phyloP scores from a whole-genome alignment of 306 rosid species.

The Cicer arietinum region DNA sequence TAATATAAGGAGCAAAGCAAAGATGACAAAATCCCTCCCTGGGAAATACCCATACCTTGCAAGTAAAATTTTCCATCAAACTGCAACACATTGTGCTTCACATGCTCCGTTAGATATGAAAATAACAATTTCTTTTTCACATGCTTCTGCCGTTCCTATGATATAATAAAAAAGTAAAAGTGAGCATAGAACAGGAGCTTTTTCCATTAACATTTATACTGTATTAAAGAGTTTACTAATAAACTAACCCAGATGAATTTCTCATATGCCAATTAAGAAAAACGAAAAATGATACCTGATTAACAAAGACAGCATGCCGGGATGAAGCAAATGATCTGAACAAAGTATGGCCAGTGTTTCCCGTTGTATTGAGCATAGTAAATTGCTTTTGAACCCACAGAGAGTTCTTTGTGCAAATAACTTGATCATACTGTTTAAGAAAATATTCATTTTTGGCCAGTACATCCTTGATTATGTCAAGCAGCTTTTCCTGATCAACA shows the following conservation, averaged over 20 bases:
- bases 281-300: slow-evolving; percentile 60
- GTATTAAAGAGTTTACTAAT: slow-evolving; percentile 17
- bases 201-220: neutral
- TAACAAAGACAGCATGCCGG: slow-evolving; percentile 58
- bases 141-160: slow-evolving; percentile 54
- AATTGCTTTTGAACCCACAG: slow-evolving; percentile 69
- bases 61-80: slow-evolving; percentile 73
- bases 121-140: slow-evolving; percentile 56
- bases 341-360: slow-evolving; percentile 36
- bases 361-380: slow-evolving; percentile 49
- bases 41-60: slow-evolving; percentile 87
- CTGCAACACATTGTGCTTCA: slow-evolving; percentile 77
- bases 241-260: slow-evolving; percentile 14
- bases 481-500: slow-evolving; percentile 78
- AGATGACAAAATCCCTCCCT: slow-evolving; percentile 88
- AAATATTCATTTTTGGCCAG: slow-evolving; percentile 57
- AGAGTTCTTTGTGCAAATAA: slow-evolving; percentile 62
- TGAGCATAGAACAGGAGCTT: slow-evolving; percentile 14
- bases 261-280: neutral
- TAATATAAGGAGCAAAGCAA: slow-evolving; percentile 83
- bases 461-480: slow-evolving; percentile 59
- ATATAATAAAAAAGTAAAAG: slow-evolving; percentile 33
- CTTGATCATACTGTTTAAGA: slow-evolving; percentile 62
- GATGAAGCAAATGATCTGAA: slow-evolving; percentile 49
- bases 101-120: slow-evolving; percentile 60